Evolutionary conservation across 2,329 filamentous ascomycete species (phyloP).

Genomic region (Alternaria angustiovoidea): DNA sequence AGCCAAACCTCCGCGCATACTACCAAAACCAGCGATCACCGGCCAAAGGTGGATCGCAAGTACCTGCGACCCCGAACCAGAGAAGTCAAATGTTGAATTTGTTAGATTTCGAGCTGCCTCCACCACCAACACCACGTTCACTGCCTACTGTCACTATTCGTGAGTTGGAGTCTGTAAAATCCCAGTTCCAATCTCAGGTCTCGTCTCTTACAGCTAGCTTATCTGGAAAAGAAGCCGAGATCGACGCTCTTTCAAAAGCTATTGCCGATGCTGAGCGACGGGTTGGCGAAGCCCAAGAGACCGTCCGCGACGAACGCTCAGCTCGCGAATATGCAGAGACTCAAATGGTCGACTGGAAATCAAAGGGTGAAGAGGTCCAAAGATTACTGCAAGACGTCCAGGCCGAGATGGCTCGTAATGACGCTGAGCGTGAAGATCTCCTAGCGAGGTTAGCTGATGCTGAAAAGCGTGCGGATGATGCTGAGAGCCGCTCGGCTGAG

Average conservation of each 20-base stretch:
- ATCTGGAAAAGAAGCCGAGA: slow-evolving; percentile 91
- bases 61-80: slow-evolving; percentile 43
- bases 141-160: slow-evolving; percentile 90
- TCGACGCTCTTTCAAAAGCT: slow-evolving; percentile 83
- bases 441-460: slow-evolving; percentile 76
- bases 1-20: slow-evolving; percentile 60
- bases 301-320: slow-evolving; percentile 78
- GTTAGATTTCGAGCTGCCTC: slow-evolving; percentile 92
- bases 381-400: slow-evolving; percentile 79
- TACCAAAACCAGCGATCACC: slow-evolving; percentile 47
- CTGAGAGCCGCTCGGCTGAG: slow-evolving; percentile 78
- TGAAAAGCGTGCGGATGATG: slow-evolving; percentile 76
- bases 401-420: slow-evolving; percentile 78
- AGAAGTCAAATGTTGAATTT: slow-evolving; percentile 46
- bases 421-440: slow-evolving; percentile 82
- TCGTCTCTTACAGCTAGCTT: slow-evolving; percentile 92
- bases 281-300: slow-evolving; percentile 84
- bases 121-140: slow-evolving; percentile 88
- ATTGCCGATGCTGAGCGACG: slow-evolving; percentile 90
- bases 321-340: slow-evolving; percentile 74
- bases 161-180: slow-evolving; percentile 92
- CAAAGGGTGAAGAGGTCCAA: slow-evolving; percentile 85
- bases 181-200: slow-evolving; percentile 88
- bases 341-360: slow-evolving; percentile 85
- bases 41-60: slow-evolving; percentile 36